Conservation (phyloP, 139 green algal species). For the Micractinium sp. region DNA sequence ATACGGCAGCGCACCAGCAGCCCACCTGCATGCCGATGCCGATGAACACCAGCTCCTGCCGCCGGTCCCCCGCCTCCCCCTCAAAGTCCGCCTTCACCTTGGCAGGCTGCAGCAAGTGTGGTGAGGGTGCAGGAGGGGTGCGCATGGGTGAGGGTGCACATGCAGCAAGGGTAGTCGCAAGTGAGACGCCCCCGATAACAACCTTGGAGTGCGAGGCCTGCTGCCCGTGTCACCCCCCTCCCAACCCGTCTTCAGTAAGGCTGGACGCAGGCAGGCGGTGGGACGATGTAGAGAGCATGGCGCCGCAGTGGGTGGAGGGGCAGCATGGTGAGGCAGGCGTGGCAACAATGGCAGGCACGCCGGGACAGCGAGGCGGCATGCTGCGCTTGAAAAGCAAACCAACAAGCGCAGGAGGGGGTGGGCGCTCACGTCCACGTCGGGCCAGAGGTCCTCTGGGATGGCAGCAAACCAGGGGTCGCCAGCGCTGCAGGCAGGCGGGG, state of each 20-base stretch:
- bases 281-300: too few relatives aligned
- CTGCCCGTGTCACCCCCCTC: not conserved
- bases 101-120: not conserved
- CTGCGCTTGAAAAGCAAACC: constrained; percentile 10
- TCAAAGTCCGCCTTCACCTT: not conserved
- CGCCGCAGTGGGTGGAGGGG: not conserved
- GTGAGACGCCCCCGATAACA: too few relatives aligned
- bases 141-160: too few relatives aligned
- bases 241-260: not conserved
- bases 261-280: too few relatives aligned
- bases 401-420: too few relatives aligned
- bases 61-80: not conserved
- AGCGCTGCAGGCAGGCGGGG: constrained; percentile 3
- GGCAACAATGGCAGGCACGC: too few relatives aligned
- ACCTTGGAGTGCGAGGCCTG: too few relatives aligned
- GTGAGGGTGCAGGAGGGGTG: too few relatives aligned
- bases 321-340: not conserved
- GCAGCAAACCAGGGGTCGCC: constrained; percentile 78
- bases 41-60: constrained; percentile 89
- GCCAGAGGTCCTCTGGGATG: constrained; percentile 69
- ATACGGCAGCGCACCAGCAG: not conserved
- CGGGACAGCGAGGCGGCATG: too few relatives aligned
- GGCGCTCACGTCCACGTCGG: constrained; percentile 42
- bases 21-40: constrained; percentile 67
- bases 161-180: too few relatives aligned